Evolutionary conservation across 2,329 filamentous ascomycete species (phyloP).

Genomic region (Fusarium nygamai): DNA sequence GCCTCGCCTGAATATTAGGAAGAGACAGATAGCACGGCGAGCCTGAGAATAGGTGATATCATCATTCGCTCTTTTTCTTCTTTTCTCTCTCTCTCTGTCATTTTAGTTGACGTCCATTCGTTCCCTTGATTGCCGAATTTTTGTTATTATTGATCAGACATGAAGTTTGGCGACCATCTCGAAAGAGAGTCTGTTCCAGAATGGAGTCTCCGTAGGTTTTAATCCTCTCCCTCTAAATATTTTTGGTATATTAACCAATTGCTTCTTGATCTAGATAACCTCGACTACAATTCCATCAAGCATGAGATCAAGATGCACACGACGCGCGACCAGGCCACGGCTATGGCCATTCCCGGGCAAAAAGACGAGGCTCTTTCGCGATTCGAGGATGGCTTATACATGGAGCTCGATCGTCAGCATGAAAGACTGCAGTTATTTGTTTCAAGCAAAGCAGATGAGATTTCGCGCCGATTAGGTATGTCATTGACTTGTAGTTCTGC

Average conservation of each 20-base stretch:
- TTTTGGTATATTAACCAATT: conserved; percentile 3
- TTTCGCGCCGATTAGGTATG: conserved; percentile 74
- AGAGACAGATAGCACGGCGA: background rate
- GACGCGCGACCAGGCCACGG: conserved; percentile 72
- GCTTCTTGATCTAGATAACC: conserved; percentile 71
- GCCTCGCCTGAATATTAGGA: background rate
- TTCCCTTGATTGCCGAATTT: background rate
- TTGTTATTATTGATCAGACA: conserved; percentile 28
- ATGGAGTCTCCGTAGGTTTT: conserved; percentile 78
- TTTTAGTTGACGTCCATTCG: background rate
- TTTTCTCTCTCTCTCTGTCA: background rate
- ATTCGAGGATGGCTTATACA: conserved; percentile 78
- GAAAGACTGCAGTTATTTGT: conserved; percentile 82
- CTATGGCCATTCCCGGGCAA: conserved; percentile 79
- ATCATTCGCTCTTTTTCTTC: background rate
- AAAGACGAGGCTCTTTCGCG: conserved; percentile 65
- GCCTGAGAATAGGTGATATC: background rate
- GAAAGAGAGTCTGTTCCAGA: conserved; percentile 80
- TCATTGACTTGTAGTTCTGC: background rate
- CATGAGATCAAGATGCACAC: conserved; percentile 85
- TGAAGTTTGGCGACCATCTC: conserved; percentile 64
- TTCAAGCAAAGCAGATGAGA: conserved; percentile 81
- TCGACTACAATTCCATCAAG: conserved; percentile 90
- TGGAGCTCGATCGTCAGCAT: conserved; percentile 78
- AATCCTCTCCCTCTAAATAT: background rate